Percentiles rank a stretch among this genome's conserved stretches.
Evolutionary conservation across 345 rosid species (phyloP).

Genomic region (Arabis alpina): DNA sequence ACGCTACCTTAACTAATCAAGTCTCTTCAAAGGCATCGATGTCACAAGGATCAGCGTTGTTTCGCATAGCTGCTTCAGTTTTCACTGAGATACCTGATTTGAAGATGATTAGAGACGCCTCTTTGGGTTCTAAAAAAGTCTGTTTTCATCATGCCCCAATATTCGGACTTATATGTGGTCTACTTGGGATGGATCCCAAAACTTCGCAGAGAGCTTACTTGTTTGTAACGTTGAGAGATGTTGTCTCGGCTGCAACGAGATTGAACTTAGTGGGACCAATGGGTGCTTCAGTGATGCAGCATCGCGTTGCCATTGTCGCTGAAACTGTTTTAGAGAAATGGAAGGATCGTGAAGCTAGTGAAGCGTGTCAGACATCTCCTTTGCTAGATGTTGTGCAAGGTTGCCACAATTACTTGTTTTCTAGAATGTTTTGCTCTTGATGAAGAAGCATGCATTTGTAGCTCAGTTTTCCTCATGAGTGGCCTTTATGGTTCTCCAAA

Average conservation of each 20-base stretch:
- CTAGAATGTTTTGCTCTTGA: slow-evolving; percentile 85
- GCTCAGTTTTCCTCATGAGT: no score
- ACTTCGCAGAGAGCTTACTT: slow-evolving; percentile 78
- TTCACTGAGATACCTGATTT: slow-evolving; percentile 66
- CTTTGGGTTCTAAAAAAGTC: slow-evolving; percentile 44
- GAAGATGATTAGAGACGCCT: slow-evolving; percentile 55
- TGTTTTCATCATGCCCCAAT: slow-evolving; percentile 80
- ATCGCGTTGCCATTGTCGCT: slow-evolving; percentile 62
- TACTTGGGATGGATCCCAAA: slow-evolving; percentile 63
- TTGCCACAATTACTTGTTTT: slow-evolving; percentile 79
- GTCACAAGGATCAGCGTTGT: slow-evolving; percentile 81
- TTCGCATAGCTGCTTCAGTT: slow-evolving; percentile 73
- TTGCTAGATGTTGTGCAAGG: slow-evolving; percentile 81
- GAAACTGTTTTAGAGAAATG: slow-evolving; percentile 60
- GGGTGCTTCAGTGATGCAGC: slow-evolving; percentile 84
- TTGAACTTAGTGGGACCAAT: slow-evolving; percentile 80
- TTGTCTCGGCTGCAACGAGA: slow-evolving; percentile 84
- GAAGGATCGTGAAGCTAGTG: slow-evolving; percentile 67
- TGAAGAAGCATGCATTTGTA: background rate
- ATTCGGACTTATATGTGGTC: slow-evolving; percentile 81
- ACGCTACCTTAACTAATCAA: slow-evolving; percentile 77
- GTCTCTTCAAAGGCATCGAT: slow-evolving; percentile 70
- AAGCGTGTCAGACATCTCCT: slow-evolving; percentile 86
- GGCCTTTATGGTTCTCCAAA: no score
- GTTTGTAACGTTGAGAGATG: slow-evolving; percentile 79